These are phyloP conservation scores for Microsporum ferrugineum DNA, from an alignment of 2,329 filamentous ascomycete genomes.

Conservation along the genomic window DNA sequence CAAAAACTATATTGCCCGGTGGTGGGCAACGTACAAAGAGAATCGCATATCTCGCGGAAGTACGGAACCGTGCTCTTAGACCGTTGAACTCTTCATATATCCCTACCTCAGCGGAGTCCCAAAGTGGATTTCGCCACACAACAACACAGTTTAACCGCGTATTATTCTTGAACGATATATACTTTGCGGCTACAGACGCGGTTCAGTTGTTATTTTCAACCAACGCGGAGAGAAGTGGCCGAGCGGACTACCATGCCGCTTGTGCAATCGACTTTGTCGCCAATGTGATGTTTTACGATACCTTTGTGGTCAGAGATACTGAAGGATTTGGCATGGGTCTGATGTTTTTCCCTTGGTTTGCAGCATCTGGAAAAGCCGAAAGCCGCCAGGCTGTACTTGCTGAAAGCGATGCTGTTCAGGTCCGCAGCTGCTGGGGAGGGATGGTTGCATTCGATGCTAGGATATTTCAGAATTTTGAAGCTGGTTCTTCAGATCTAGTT, in stretches of 20 bases:
- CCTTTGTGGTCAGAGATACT: conserved; percentile 11
- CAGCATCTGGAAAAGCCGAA: background rate
- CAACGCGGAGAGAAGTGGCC: conserved; percentile 4
- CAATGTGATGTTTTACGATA: conserved; percentile 10
- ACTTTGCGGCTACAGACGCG: conserved; percentile 8
- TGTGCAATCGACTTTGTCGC: conserved; percentile 11
- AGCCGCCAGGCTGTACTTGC: conserved; percentile 8
- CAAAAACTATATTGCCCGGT: conserved; percentile 1
- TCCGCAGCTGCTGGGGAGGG: conserved; percentile 11
- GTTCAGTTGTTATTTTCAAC: conserved; percentile 10
- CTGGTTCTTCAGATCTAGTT: background rate
- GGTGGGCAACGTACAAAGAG: conserved; percentile 7
- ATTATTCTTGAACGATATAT: conserved; percentile 11
- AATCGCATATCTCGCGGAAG: conserved; percentile 11
- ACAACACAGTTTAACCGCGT: conserved; percentile 7
- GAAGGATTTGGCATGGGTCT: conserved; percentile 10
- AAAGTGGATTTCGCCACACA: conserved; percentile 3
- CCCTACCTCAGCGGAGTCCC: background rate
- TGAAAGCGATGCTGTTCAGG: conserved; percentile 9
- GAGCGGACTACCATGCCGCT: conserved; percentile 8
- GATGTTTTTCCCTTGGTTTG: conserved; percentile 11
- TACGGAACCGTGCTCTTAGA: conserved; percentile 11
- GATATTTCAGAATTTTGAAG: background rate
- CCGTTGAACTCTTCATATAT: conserved; percentile 6
- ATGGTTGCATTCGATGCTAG: conserved; percentile 11